Percentiles rank a stretch among this genome's conserved stretches.
Evolutionary conservation across 1,284 basidiomycete genomes (phyloP).

Genomic region (Boletus mariae): DNA sequence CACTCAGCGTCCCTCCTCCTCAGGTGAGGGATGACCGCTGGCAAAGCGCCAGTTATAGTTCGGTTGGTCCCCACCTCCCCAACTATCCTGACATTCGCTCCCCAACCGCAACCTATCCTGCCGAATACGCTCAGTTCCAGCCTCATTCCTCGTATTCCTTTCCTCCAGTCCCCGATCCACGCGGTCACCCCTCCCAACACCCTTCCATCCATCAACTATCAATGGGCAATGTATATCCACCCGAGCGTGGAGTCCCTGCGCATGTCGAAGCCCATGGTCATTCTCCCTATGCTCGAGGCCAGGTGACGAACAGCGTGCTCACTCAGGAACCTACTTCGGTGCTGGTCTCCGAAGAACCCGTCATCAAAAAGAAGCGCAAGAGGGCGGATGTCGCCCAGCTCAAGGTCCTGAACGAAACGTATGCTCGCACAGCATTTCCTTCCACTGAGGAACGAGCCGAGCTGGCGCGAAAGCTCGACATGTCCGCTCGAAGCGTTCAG

Average conservation of each 20-base stretch:
- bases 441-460: conserved; percentile 79
- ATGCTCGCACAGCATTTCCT: conserved; percentile 76
- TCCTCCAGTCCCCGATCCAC: conserved; percentile 34
- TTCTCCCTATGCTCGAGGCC: conserved; percentile 42
- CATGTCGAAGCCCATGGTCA: conserved; percentile 36
- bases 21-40: conserved; percentile 43
- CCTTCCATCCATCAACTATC: conserved; percentile 28
- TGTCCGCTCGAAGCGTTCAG: conserved; percentile 80
- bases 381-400: conserved; percentile 76
- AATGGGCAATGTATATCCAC: conserved; percentile 22
- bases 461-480: conserved; percentile 70
- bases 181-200: conserved; percentile 25
- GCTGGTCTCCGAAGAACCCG: conserved; percentile 50
- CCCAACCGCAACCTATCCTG: conserved; percentile 52
- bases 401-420: conserved; percentile 75
- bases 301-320: conserved; percentile 31
- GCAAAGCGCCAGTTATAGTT: conserved; percentile 39
- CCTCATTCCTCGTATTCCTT: conserved; percentile 34
- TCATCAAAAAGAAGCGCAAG: conserved; percentile 82
- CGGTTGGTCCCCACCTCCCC: conserved; percentile 33
- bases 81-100: conserved; percentile 47
- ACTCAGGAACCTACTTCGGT: conserved; percentile 34
- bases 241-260: conserved; percentile 31
- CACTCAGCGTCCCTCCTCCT: conserved; percentile 37
- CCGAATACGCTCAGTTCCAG: conserved; percentile 41